Evolutionary conservation across 164 flowering plant genomes (phyloP).

Genomic region (Dillenia turbinata): DNA sequence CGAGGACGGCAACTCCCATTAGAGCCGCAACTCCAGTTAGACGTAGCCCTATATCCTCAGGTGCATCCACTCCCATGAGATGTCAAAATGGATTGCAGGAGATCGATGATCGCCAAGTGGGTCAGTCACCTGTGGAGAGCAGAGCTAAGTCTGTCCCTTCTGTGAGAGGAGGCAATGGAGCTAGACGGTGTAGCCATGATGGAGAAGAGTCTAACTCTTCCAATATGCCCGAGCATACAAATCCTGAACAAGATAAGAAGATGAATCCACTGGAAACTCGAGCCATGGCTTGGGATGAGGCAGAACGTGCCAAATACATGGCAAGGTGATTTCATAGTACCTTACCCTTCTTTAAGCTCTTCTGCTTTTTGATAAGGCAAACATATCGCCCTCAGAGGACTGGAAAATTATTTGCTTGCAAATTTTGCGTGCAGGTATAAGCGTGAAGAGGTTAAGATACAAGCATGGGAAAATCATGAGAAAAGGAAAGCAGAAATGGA

Average conservation of each 20-base stretch:
- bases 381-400: not conserved
- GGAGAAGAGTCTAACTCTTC: constrained; percentile 27
- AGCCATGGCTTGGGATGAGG: constrained; percentile 98
- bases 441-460: constrained; percentile 92
- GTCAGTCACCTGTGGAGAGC: constrained; percentile 17
- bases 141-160: constrained; percentile 22
- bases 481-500: constrained; percentile 94
- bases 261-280: constrained; percentile 54
- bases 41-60: constrained; percentile 72
- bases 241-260: constrained; percentile 29
- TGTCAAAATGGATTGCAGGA: constrained; percentile 32
- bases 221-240: constrained; percentile 15
- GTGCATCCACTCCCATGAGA: constrained; percentile 65
- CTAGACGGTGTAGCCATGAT: constrained; percentile 21
- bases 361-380: not conserved
- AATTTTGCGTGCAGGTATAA: constrained; percentile 47
- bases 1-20: constrained; percentile 81
- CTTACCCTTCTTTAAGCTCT: not conserved
- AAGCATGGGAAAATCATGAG: constrained; percentile 95
- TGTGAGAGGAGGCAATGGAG: constrained; percentile 20
- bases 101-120: constrained; percentile 25
- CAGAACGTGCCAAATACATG: constrained; percentile 83
- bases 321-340: constrained; percentile 61
- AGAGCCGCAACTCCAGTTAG: constrained; percentile 65
- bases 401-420: too few species aligned